Evolutionary conservation across 73 alveolate species (phyloP).

Genomic region (Symbiodinium natans): DNA sequence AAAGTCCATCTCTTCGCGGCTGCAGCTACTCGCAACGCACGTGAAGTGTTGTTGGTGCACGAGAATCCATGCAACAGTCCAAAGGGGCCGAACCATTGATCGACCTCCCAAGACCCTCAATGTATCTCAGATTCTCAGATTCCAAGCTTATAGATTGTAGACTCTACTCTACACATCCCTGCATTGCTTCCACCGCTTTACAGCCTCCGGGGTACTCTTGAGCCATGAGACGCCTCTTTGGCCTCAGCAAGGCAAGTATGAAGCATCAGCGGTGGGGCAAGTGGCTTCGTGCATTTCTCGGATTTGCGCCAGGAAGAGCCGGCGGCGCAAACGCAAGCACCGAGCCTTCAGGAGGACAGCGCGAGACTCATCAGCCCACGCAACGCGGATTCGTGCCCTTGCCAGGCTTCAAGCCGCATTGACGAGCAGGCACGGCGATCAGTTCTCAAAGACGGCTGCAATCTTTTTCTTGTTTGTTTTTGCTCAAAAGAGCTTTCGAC

Average conservation of each 20-base stretch:
- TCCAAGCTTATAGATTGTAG: no score
- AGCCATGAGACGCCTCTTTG: conserved; percentile 50
- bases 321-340: conserved; percentile 22
- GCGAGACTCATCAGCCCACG: no score
- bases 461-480: neutral
- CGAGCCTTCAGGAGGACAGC: conserved; percentile 61
- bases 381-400: neutral
- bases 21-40: neutral
- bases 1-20: no score
- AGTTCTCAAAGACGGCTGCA: neutral
- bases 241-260: conserved; percentile 9
- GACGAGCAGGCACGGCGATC: conserved; percentile 36
- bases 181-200: no score
- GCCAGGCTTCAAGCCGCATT: conserved; percentile 50
- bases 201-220: no score
- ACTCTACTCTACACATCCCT: no score
- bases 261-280: neutral
- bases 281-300: neutral
- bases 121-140: no score
- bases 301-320: conserved; percentile 44
- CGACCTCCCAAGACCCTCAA: no score
- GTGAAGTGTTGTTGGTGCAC: no score
- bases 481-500: neutral
- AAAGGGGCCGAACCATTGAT: no score
- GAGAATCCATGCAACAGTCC: no score